A percentile compares a stretch with the other conserved stretches of the same genome.
phyloP scores from a whole-genome alignment of 2,329 filamentous ascomycete genomes.

The Plectosphaerella sp. region DNA sequence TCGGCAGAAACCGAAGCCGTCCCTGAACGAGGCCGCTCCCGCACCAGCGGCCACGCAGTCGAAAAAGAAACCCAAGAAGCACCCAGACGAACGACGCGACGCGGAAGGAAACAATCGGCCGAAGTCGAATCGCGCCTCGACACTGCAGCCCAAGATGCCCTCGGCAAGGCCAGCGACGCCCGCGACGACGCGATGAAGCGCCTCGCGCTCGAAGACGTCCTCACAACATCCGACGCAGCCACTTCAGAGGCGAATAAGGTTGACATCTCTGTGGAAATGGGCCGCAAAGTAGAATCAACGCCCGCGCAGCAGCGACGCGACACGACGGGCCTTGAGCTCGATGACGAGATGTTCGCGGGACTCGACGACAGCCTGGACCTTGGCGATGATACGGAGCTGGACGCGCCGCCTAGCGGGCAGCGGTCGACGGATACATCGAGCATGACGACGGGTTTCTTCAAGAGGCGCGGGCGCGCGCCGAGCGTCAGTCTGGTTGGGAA shows the following conservation, averaged over 20 bases:
- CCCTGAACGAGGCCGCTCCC: slow-evolving; percentile 2
- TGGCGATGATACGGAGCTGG: slow-evolving; percentile 37
- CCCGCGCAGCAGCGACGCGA: slow-evolving; percentile 30
- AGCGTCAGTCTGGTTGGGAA: slow-evolving; percentile 44
- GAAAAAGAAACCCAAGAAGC: slow-evolving; percentile 10
- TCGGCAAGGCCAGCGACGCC: slow-evolving; percentile 17
- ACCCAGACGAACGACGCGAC: slow-evolving; percentile 2
- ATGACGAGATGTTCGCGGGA: slow-evolving; percentile 42
- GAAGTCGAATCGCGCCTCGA: not conserved
- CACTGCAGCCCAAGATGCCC: slow-evolving; percentile 6
- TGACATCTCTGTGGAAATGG: slow-evolving; percentile 29
- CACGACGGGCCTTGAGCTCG: slow-evolving; percentile 43
- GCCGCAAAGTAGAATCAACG: slow-evolving; percentile 28
- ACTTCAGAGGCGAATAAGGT: slow-evolving; percentile 20
- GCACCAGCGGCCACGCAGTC: slow-evolving; percentile 3
- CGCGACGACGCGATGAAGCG: slow-evolving; percentile 31
- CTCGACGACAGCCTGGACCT: slow-evolving; percentile 23
- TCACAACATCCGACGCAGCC: slow-evolving; percentile 17
- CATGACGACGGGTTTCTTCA: slow-evolving; percentile 42
- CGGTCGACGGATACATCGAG: slow-evolving; percentile 40
- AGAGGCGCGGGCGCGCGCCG: slow-evolving; percentile 36
- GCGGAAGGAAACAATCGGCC: not conserved
- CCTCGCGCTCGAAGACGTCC: slow-evolving; percentile 27
- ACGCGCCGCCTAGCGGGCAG: slow-evolving; percentile 23
- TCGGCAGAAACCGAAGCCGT: slow-evolving; percentile 3